Evolutionary conservation across 2,329 filamentous ascomycete genomes (phyloP), one percentile per base, ranked within the genome.

Genomic region (Sarocladium kiliense): DNA sequence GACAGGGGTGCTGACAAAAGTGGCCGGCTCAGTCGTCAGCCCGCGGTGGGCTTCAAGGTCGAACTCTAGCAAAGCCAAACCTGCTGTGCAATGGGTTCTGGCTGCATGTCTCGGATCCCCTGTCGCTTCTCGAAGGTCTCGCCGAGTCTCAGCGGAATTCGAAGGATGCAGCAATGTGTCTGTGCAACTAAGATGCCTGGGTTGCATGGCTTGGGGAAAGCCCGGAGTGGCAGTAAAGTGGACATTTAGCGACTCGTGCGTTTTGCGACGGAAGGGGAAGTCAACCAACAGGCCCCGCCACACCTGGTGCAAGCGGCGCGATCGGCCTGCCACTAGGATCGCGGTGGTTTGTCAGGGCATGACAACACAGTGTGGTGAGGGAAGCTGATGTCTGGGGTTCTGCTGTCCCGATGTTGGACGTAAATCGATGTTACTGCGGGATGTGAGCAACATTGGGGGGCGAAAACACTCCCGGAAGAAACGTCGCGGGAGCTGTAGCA

Each of bases 241-340:
- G 41, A 25, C 41, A 44, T 18, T n/a, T n/a, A 14, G 44, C 47
- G 47, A 51, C 18, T 51, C 47, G 47, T 51, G 27, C 21, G 27
- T 30, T 6, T 14, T 11, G 23, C 30, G 47, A 51, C 47, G 27
- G 47, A 51, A 34, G 27, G 47, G 47, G 47, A 51, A 51, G 47
- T 45, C 47, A 3, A 51, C 23, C 10, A 36, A 51, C 26, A 21
- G 26, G 47, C 27, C 47, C 47, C 47, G 47, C 47, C 44, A 21
- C 27, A 3, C 27, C 18, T 51, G 12, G 47, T 27, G n/a, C 47
- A 51, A 51, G 47, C 30, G 47, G 16, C 26, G 21, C 30, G 47
- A 51, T 51, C 47, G 47, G 44, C 19, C 47, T 51, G 30, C 47
- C 47, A 51, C 47, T 51, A 51, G 27, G 30, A 51, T 51, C 47